Conservation (phyloP, 108 stramenopile species). For the Cyclotella sp. region DNA sequence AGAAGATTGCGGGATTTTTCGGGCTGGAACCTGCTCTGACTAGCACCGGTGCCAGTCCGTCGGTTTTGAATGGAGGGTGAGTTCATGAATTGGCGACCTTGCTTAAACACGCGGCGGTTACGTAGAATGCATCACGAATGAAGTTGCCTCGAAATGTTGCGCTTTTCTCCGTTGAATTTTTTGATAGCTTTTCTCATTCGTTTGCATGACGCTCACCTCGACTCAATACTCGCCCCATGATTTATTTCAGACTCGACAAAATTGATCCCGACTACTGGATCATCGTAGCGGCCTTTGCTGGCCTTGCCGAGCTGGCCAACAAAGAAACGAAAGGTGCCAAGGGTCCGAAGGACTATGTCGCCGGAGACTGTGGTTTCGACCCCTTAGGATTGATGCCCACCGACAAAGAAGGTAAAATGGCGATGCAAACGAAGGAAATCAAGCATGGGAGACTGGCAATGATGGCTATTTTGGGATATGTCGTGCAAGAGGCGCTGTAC, state of each 20-base stretch:
- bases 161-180: not conserved
- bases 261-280: conserved; percentile 85
- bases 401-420: conserved; percentile 68
- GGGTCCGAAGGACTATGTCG: conserved; percentile 53
- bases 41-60: conserved; percentile 74
- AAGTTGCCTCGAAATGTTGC: not conserved
- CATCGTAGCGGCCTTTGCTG: conserved; percentile 60
- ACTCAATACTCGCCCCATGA: not conserved
- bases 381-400: conserved; percentile 70
- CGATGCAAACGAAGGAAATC: conserved; percentile 80
- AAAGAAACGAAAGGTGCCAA: conserved; percentile 70
- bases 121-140: no score
- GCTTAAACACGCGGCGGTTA: no score
- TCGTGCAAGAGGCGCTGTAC: conserved; percentile 88
- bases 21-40: conserved; percentile 71
- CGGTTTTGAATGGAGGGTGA: conserved; percentile 86
- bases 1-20: conserved; percentile 59
- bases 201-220: not conserved
- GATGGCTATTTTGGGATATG: conserved; percentile 90
- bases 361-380: conserved; percentile 87
- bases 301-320: conserved; percentile 73
- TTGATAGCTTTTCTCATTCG: not conserved
- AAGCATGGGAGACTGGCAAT: conserved; percentile 94
- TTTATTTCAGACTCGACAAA: conserved; percentile 63
- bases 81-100: not conserved